Evolutionary conservation across 768 basidiomycete species (phyloP), one percentile per base, ranked within the genome.

Genomic region (Trametes cubensis): DNA sequence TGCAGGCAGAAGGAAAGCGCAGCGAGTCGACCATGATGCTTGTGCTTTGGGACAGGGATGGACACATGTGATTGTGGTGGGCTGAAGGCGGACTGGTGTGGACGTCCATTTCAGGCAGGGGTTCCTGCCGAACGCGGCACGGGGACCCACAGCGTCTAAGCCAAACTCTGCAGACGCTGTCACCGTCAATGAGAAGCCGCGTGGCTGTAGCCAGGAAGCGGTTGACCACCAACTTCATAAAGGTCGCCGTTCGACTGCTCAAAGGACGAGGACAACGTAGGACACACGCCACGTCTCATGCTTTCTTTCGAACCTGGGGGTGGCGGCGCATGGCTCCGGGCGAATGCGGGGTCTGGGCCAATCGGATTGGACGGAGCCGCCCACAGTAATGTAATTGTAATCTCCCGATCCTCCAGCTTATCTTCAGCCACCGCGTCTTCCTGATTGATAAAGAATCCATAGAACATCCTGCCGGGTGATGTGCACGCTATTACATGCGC

Each of bases 11-110:
- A n/a, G 8, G 60, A 44, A 55, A 39, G 30, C 47, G 44, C 15
- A 47, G 53, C 15, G 41, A 21, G 46, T n/a, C n/a, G n/a, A n/a
- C 13, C 28, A 38, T 65, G 40, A 61, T 57, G 52, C 70, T 69
- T 71, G 52, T 64, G 58, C 55, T 55, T 50, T 34, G 34, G 34
- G 47, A 52, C 38, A 38, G 6, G 30, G 34, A 40, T 34, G 10
- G 17, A 51, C 49, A 42, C 63, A 64, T 64, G 63, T 61, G 64
- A 61, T 65, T 65, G 14, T 26, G 47, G 49, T 18, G 47, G 46
- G 20, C 28, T 45, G 50, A 62, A 40, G 17, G 54, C 23, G 46
- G 48, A 39, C 45, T 23, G 45, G 57, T 46, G 61, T 53, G 44
- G 38, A 46, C 42, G 55, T 44, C 61, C 61, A 53, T 45, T 57